Base-by-base conservation (phyloP, 2,329 filamentous ascomycete species). In the Thyridium curvatum region DNA sequence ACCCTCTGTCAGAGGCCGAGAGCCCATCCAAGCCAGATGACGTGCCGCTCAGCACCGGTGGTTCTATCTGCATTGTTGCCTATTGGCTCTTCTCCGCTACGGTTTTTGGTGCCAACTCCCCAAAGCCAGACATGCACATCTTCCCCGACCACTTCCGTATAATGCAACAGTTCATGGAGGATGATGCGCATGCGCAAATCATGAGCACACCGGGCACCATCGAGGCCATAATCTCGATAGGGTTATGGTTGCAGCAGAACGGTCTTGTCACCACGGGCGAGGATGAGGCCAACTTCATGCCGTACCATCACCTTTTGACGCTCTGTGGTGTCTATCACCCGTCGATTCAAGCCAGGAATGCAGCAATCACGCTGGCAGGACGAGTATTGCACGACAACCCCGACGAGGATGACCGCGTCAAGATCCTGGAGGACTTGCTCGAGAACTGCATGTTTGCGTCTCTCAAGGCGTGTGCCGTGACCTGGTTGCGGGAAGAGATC, bases 371-470 rank as follows among this genome's bases (percentile, higher is more conserved):
- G 3, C 64, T 79, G 12, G 74, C 76, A 3, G 75, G 75, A 8
- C 52, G 58, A 2, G 59, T 78, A 12, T 63, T 79, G 29, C 79
- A 82, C 49, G 64, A 73, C 3, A 71, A 82, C 44, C 77, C 79
- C 1, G 69, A 77, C 18, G 74, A 79, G 42, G 67, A 72, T 3
- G 69, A 74, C 50, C 68, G 78, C 5, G 60, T 84, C 13, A 66
- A 69, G 18, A 83, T 84, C 45, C 66, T 84, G 8, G 73, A 79
- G 38, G 79, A 84, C 50, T 66, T 82, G 12, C 59, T 84, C 12
- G 77, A 82, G 56, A 79, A 82, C 53, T 82, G 79, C 63, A 70
- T 76, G 47, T 82, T 79, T 48, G 68, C 77, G 3, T 67, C 72
- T 1, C 64, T 84, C 30, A 80, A 81, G 53, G 79, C 74, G 8